Percentiles rank a stretch among this genome's conserved stretches.
phyloP scores from a whole-genome alignment of 2,329 filamentous ascomycete species.

The Fusarium sp. region DNA sequence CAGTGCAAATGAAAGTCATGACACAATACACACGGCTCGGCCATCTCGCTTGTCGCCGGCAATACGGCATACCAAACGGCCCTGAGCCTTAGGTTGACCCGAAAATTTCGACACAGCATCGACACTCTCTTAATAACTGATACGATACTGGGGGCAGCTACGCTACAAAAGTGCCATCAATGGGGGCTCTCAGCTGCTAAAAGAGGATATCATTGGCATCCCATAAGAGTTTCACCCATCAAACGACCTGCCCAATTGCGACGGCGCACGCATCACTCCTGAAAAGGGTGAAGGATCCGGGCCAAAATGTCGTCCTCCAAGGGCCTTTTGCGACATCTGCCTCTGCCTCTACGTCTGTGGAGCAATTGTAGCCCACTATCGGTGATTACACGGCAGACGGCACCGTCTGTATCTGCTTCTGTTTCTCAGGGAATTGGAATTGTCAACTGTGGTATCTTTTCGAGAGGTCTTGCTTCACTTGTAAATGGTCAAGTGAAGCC shows the following conservation, averaged over 20 bases:
- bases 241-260: conserved; percentile 39
- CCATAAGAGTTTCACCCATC: conserved; percentile 15
- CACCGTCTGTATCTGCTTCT: conserved; percentile 1
- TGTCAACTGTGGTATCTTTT: conserved; percentile 1
- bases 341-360: conserved; percentile 37
- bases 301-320: conserved; percentile 40
- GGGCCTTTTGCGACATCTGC: conserved; percentile 42
- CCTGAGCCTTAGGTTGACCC: conserved; percentile 8
- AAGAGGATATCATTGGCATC: conserved; percentile 19
- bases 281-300: conserved; percentile 25
- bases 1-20: conserved; percentile 23
- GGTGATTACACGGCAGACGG: conserved; percentile 30
- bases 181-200: conserved; percentile 29
- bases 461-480: conserved; percentile 20
- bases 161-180: conserved; percentile 42
- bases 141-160: conserved; percentile 23
- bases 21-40: conserved; percentile 28
- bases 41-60: conserved; percentile 40
- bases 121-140: conserved; percentile 2
- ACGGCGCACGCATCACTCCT: conserved; percentile 23
- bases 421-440: not conserved
- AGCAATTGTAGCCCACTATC: conserved; percentile 34
- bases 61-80: conserved; percentile 28
- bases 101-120: conserved; percentile 36
- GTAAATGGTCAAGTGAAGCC: conserved; percentile 14